Evolutionary conservation across 306 rosid species (phyloP).

Genomic region (Abrus precatorius): DNA sequence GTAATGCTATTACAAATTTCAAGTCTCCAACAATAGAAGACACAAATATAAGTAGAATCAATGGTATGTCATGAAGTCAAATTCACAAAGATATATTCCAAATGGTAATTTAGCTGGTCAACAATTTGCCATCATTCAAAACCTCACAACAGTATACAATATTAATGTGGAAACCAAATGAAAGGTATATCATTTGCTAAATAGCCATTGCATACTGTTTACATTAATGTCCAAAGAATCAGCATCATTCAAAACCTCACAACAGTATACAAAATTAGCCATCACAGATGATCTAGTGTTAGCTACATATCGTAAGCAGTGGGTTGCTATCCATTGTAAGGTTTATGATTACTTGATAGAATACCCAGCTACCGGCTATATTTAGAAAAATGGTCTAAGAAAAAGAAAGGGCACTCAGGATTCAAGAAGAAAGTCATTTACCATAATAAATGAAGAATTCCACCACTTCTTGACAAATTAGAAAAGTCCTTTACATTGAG

Average conservation of each 20-base stretch:
- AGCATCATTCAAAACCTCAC: neutral
- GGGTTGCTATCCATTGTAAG: neutral
- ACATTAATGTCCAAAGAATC: neutral
- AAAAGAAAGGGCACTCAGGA: neutral
- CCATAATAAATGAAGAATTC: neutral
- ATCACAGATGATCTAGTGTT: neutral
- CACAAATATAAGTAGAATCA: conserved; percentile 1
- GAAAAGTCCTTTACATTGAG: conserved; percentile 11
- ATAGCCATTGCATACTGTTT: neutral
- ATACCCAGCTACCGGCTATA: neutral
- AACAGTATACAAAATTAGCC: neutral
- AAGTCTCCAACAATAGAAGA: neutral
- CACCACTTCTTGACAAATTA: neutral
- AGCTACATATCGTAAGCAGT: conserved; percentile 17
- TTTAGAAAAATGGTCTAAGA: neutral
- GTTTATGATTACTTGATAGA: neutral
- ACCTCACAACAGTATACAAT: neutral
- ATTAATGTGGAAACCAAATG: neutral
- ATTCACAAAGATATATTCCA: conserved; percentile 27
- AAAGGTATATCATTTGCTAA: neutral
- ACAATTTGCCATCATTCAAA: neutral
- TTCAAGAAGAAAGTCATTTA: conserved; percentile 15
- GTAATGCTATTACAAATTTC: conserved; percentile 28
- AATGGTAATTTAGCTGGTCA: conserved; percentile 22
- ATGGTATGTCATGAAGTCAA: neutral